Percentiles rank a stretch among this genome's conserved stretches.
phyloP scores from a whole-genome alignment of 306 rosid genomes.

The Vigna reflexopilosa region DNA sequence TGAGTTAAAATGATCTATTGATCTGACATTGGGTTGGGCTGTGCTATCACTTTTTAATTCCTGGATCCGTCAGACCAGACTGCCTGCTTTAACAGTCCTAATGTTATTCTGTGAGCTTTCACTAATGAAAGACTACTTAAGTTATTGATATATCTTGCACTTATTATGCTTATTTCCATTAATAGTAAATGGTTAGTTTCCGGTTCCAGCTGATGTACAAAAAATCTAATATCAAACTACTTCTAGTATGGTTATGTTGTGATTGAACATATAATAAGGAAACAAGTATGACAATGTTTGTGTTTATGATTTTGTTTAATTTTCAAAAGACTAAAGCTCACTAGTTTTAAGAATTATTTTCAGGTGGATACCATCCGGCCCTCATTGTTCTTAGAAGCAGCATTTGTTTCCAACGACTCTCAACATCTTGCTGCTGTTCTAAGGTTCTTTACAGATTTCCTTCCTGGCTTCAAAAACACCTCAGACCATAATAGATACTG shows the following conservation, averaged over 20 bases:
- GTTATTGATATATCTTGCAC: conserved; percentile 13
- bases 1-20: too few relatives aligned
- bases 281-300: background rate
- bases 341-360: conserved; percentile 40
- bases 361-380: conserved; percentile 87
- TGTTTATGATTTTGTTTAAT: conserved; percentile 26
- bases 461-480: conserved; percentile 74
- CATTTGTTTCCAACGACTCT: conserved; percentile 68
- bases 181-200: background rate
- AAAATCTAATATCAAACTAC: conserved; percentile 9
- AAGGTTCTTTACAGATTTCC: conserved; percentile 83
- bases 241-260: conserved; percentile 6
- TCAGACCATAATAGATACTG: conserved; percentile 75
- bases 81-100: too few relatives aligned
- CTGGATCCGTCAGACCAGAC: too few relatives aligned
- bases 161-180: background rate
- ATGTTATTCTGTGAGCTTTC: conserved; percentile 2
- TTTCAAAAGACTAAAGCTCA: conserved; percentile 26
- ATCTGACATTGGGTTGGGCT: too few relatives aligned
- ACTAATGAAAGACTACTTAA: background rate
- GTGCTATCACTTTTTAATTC: too few relatives aligned
- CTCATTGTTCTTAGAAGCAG: conserved; percentile 90
- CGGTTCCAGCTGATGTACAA: background rate
- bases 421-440: conserved; percentile 87
- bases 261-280: background rate